phyloP scores from a whole-genome alignment of 345 rosid species.

The Eucalyptus globulus region DNA sequence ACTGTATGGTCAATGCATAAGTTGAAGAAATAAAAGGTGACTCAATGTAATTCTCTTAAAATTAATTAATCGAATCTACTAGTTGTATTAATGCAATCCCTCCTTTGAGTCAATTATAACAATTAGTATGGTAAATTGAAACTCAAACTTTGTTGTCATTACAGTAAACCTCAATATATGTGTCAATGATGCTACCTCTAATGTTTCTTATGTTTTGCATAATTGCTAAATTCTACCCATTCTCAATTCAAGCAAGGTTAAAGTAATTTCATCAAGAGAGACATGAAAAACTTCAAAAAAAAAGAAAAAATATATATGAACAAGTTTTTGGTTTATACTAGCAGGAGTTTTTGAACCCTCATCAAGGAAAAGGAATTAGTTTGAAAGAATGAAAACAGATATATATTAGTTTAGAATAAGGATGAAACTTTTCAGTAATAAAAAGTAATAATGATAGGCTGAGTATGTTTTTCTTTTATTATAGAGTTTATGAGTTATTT shows the following conservation, averaged over 20 bases:
- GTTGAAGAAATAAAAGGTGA: not conserved
- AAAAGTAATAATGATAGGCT: not conserved
- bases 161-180: not conserved
- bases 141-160: not conserved
- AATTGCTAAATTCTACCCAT: not conserved
- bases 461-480: not conserved
- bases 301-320: not conserved
- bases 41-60: not conserved
- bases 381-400: not conserved
- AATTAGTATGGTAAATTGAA: not conserved
- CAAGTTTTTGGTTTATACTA: not conserved
- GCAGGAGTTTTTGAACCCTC: not conserved
- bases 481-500: not conserved
- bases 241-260: not conserved
- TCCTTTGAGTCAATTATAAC: not conserved
- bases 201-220: not conserved
- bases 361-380: not conserved
- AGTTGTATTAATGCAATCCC: not conserved
- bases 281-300: not conserved
- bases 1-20: not conserved
- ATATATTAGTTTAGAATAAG: not conserved
- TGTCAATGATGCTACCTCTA: not conserved
- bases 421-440: not conserved
- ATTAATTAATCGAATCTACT: not conserved
- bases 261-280: not conserved